These are phyloP conservation scores for Ammopiptanthus mongolicus DNA, from an alignment of 306 rosid species.

Conservation along the genomic window DNA sequence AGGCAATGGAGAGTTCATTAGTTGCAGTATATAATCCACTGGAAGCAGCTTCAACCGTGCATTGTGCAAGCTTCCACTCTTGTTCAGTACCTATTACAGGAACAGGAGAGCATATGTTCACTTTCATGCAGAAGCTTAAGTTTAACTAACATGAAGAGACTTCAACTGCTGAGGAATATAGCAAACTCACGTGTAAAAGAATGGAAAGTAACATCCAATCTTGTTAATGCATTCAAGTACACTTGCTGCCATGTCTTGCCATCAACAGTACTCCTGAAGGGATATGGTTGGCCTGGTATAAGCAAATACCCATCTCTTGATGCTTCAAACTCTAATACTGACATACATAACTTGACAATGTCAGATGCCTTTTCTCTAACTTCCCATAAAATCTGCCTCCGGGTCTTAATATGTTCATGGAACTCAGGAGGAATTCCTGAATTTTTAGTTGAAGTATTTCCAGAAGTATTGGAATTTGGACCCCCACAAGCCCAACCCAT, in stretches of 20 bases:
- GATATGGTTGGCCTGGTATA: conserved; percentile 57
- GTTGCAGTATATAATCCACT: conserved; percentile 65
- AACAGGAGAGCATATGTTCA: conserved; percentile 28
- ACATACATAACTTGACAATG: conserved; percentile 63
- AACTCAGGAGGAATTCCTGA: conserved; percentile 92
- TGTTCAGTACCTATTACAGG: conserved; percentile 74
- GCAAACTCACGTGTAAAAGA: conserved; percentile 69
- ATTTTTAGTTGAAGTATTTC: conserved; percentile 53
- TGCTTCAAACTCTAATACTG: conserved; percentile 84
- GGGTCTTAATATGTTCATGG: conserved; percentile 75
- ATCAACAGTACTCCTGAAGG: conserved; percentile 53
- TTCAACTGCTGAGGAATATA: conserved; percentile 4
- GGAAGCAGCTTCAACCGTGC: conserved; percentile 86
- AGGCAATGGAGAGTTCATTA: conserved; percentile 67
- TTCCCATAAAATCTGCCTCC: conserved; percentile 71
- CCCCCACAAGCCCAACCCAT: conserved; percentile 97
- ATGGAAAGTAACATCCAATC: conserved; percentile 75
- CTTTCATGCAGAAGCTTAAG: conserved; percentile 5
- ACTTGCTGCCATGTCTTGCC: conserved; percentile 85
- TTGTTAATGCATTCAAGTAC: conserved; percentile 66
- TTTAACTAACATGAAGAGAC: conserved; percentile 16
- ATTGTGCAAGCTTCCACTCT: conserved; percentile 90
- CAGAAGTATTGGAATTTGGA: conserved; percentile 58
- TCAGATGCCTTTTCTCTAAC: conserved; percentile 80
- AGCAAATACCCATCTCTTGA: conserved; percentile 77